Percentiles rank a stretch among this genome's conserved stretches.
Conservation (phyloP, 1,284 basidiomycete species). For the Ceraceosorus bombacis region DNA sequence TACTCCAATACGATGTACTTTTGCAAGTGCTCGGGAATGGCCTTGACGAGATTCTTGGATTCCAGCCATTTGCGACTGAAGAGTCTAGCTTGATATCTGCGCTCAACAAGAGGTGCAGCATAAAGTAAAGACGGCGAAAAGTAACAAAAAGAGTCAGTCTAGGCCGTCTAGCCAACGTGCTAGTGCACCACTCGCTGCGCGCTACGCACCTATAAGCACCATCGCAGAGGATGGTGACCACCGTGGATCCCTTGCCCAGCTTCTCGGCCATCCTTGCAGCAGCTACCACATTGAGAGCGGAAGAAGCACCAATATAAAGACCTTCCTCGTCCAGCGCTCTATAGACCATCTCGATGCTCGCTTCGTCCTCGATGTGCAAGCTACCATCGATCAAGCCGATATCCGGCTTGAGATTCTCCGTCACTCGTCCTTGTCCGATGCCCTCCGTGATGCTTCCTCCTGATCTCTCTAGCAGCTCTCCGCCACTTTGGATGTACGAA, state of each 20-base stretch:
- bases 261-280: constrained; percentile 78
- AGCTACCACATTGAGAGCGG: constrained; percentile 90
- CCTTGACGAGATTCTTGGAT: constrained; percentile 67
- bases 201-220: constrained; percentile 93
- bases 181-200: constrained; percentile 41
- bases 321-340: constrained; percentile 86
- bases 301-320: constrained; percentile 89
- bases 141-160: background rate
- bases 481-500: constrained; percentile 71
- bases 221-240: constrained; percentile 87
- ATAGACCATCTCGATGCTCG: constrained; percentile 89
- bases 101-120: background rate
- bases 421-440: constrained; percentile 94
- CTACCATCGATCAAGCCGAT: constrained; percentile 72
- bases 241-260: constrained; percentile 68
- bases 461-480: constrained; percentile 67
- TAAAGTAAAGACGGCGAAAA: background rate
- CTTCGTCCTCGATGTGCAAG: constrained; percentile 76
- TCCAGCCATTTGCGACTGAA: constrained; percentile 94
- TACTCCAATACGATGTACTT: constrained; percentile 76
- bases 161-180: background rate
- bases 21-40: constrained; percentile 75
- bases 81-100: constrained; percentile 77
- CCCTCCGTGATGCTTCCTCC: constrained; percentile 91
- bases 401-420: constrained; percentile 83